A percentile compares a stretch with the other conserved stretches of the same genome.
phyloP scores from a whole-genome alignment of 2,329 filamentous ascomycete genomes.

The Pseudocercospora macadamiae region DNA sequence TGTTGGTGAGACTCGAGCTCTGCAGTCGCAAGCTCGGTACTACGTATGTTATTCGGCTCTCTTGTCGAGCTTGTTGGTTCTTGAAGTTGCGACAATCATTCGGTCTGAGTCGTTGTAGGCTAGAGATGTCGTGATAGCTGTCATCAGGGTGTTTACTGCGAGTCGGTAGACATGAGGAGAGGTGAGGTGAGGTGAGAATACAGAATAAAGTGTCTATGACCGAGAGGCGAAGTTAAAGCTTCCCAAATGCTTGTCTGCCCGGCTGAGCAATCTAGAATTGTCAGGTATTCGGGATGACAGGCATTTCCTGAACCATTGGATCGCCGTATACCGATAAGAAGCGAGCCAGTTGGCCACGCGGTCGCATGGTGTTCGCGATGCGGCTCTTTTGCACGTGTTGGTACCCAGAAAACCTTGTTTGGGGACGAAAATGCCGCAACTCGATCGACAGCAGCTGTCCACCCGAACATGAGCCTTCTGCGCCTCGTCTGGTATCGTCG shows the following conservation, averaged over 20 bases:
- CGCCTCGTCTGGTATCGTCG: not conserved
- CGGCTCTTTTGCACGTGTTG: not conserved
- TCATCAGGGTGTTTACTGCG: not conserved
- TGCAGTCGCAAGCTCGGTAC: not conserved
- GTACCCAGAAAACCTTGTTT: not conserved
- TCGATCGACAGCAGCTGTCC: not conserved
- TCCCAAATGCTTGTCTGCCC: not conserved
- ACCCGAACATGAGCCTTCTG: not conserved
- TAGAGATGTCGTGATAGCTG: not conserved
- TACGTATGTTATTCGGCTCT: not conserved
- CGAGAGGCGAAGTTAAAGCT: not conserved
- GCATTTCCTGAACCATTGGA: not conserved
- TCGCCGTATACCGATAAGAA: not conserved
- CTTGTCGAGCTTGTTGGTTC: not conserved
- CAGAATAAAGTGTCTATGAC: not conserved
- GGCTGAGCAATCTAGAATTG: not conserved
- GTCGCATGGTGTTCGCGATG: not conserved
- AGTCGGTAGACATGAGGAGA: not conserved
- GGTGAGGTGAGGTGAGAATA: not conserved
- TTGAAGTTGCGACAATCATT: not conserved
- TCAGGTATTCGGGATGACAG: not conserved
- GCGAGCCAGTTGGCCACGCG: not conserved
- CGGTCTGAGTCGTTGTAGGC: not conserved
- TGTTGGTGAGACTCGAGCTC: not conserved
- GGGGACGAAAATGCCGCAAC: conserved; percentile 4